Evolutionary conservation across 2,329 filamentous ascomycete species (phyloP), one percentile per base, ranked within the genome.

Genomic region (Drechmeria coniospora): DNA sequence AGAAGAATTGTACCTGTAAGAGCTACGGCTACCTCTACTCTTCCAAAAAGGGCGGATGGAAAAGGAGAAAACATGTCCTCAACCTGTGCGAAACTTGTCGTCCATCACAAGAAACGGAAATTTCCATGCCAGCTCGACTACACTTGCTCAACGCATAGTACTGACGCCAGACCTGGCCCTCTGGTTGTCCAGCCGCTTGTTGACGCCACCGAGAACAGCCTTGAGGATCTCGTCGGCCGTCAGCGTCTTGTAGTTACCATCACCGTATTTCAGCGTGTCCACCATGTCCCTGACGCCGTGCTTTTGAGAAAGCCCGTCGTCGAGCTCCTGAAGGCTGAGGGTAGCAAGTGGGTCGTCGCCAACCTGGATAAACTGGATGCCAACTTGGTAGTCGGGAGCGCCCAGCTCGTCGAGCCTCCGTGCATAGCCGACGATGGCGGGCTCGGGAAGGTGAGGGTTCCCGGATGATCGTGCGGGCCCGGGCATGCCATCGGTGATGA

Each of bases 321-420:
- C 87, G 6, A 95, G 61, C 25, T 74, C 63, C 39, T 67, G 57
- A 21, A 95, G 59, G 30, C 77, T 72, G 38, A 62, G 53, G 2
- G 63, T 61, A 0, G 86, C 87, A 1, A 52, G 57, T 1, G 55
- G 45, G 40, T 92, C 81, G 27, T 68, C 64, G 31, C 90, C 87
- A 24, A 95, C 79, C 54, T 94, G 87, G 61, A 95, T 92, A 59
- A 95, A 95, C 50, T 95, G 87, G 31, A 95, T 72, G 19, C 87
- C 87, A 7, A 94, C 61, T 56, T 95, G 90, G 61, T 79, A 79
- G 1, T 74, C 65, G 4, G 77, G 72, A 0, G 83, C 83, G 7
- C 74, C 64, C 6, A 79, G 49, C 28, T 53, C 53, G 43, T 90
- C 78, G 18, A 95, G 67, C 44, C 70, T 74, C 49, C 64, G 65